Evolutionary conservation across 306 rosid genomes (phyloP), one percentile per base, ranked within the genome.

Genomic region (Quercus bicolor): DNA sequence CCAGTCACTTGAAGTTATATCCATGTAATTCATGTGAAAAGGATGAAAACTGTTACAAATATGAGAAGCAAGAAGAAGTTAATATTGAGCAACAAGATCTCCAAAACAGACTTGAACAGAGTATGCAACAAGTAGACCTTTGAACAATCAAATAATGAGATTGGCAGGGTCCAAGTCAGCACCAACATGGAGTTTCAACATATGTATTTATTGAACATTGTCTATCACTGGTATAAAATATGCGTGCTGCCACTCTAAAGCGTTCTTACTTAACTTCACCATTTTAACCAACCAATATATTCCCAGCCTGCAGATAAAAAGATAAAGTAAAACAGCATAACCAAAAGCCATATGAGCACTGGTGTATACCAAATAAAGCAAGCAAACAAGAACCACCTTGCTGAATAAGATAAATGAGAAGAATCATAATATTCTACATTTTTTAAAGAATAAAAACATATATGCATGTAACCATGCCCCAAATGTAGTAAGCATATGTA

Each of bases 111-210:
- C 15, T 48, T 48, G 53, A 48, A 2, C 16, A 48, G 15, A 13
- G 4, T 12, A 48, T 12, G 53, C 16, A 48, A 48, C 16, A 57
- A 11, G 29, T 21, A 59, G 65, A 9, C 29, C 34, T 66, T 28
- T 5, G 21, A 16, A 64, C 23, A 33, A 65, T 5, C 45, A 33
- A 65, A 65, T 2, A 31, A 11, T 18, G 48, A 66, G 48, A 33
- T 14, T 33, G 21, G 19, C n/a, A 61, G 68, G 65, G 68, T 61
- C 28, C 24, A 10, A 20, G 13, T 16, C 57, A 54, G 51, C 89
- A 94, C 97, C 98, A 94, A 92, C 97, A 92, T 66, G 98, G 98
- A 81, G 98, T 94, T 79, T 97, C 97, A 76, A 92, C 97, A 88
- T 92, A 92, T 77, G 97, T 87, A 76, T 94, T 92, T 88, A 95